Base-by-base conservation (phyloP, 2,329 filamentous ascomycete species). In the Phyllosticta citriasiana region DNA sequence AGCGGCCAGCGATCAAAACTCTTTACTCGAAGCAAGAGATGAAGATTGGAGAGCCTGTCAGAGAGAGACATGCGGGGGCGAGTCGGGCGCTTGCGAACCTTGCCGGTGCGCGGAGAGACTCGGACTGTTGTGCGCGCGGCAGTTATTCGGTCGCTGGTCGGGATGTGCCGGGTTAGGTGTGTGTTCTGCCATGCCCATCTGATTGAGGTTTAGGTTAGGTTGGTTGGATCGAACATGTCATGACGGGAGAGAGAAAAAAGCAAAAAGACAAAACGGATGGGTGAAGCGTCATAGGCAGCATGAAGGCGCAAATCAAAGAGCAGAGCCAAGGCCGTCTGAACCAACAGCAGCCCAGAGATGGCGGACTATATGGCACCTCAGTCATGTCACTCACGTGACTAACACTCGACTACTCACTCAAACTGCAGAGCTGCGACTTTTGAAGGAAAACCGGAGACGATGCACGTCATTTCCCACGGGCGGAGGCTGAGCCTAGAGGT, bases 121-220 rank as follows among this genome's bases (percentile, higher is more conserved):
- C 70, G 69, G 56, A 69, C 60, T 64, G n/a, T 59, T 67, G 71
- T 62, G 59, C 24, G 51, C 14, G 53, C 8, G 53, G 40, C 14
- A 19, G 53, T 57, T 35, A 55, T 68, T 69, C 53, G 69, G 55
- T 63, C 62, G 27, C 47, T 50, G n/a, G 55, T 25, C 8, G 62
- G 82, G 62, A 96, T 91, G 71, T 96, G 91, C 35, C 88, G 78
- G 4, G 92, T 92, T 35, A 87, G 73, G 70, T 94, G 88, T 1
- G 91, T 84, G 70, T 97, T 91, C 66, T 89, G 89, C 80, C 95
- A 88, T 50, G 93, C 92, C 93, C 93, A 97, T 79, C 89, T 93
- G 64, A 40, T 40, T 40, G 33, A 40, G 33, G 33, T n/a, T 47
- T 14, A n/a, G 40, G 16, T 47, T n/a, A 47, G 40, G 40, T 47